Percentiles rank a stretch among this genome's conserved stretches.
These are phyloP conservation scores for Amauroascus niger DNA, from an alignment of 2,329 filamentous ascomycete species.

Conservation along the genomic window DNA sequence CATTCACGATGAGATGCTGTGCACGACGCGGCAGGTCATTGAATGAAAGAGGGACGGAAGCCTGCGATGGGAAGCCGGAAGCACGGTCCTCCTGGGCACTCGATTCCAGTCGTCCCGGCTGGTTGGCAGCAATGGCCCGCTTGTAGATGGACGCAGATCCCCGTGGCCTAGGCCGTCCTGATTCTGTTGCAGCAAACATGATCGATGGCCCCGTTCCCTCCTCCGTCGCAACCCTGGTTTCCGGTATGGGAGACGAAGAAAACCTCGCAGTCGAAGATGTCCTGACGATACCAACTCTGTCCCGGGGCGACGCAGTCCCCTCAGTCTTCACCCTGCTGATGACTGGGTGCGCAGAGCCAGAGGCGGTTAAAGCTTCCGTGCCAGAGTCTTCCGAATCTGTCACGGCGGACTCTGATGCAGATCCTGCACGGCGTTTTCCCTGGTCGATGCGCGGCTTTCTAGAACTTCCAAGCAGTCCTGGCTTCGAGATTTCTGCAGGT, in stretches of 20 bases:
- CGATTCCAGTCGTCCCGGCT: not conserved
- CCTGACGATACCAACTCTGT: conserved; percentile 3
- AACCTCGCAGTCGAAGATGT: conserved; percentile 42
- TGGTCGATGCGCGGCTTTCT: not conserved
- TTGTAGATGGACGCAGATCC: conserved; percentile 32
- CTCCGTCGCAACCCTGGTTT: conserved; percentile 55
- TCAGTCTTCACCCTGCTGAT: conserved; percentile 11
- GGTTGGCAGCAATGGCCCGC: conserved; percentile 22
- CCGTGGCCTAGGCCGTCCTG: conserved; percentile 10
- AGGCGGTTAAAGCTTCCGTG: not conserved
- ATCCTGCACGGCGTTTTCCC: conserved; percentile 3
- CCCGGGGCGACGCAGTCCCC: conserved; percentile 10
- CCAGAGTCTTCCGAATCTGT: conserved; percentile 12
- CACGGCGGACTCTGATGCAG: conserved; percentile 11
- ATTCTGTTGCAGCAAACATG: conserved; percentile 54
- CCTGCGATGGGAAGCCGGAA: conserved; percentile 47
- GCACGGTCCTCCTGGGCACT: conserved; percentile 18
- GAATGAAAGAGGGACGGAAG: conserved; percentile 63
- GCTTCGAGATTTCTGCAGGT: not conserved
- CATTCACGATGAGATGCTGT: conserved; percentile 78
- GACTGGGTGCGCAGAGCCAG: conserved; percentile 2
- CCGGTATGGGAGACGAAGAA: conserved; percentile 62
- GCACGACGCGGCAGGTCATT: conserved; percentile 77
- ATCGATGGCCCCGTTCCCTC: conserved; percentile 61
- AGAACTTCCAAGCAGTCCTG: not conserved